Base-by-base conservation (phyloP, 371 early-diverging fungal genomes). In the Apophysomyces variabilis region DNA sequence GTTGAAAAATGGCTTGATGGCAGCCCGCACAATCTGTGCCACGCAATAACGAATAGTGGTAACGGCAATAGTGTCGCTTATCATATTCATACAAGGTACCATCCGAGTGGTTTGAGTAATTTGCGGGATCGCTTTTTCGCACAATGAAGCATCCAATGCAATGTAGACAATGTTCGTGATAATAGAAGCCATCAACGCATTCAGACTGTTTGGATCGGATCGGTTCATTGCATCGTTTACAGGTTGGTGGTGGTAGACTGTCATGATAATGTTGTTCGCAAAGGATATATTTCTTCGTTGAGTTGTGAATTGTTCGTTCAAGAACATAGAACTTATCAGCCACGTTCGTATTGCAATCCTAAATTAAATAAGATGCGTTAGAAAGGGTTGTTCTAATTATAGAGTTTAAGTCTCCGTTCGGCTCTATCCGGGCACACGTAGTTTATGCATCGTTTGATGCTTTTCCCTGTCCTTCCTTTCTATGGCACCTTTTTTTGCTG, bases 11-110 rank as follows among this genome's bases (percentile, higher is more conserved):
- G 18, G 94, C 93, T 58, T 90, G 92, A 65, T 88, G 80, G 71
- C 97, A 97, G 14, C 97, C 97, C 5, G 93, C 89, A 73, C 97
- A 97, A 67, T 88, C 90, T 41, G 88, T 85, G 39, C 95, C 94
- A 62, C 87, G 92, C 38, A 87, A 68, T 43, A 87, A 73, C 4
- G 95, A 94, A 75, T 93, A 97, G 73, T 96, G 96, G 65, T 89
- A 87, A 62, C 92, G 91, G 73, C 97, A 97, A 74, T 89, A 96
- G 7, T 95, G 89, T 60, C 89, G 82, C 39, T 88, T 88, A 47
- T 94, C 90, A 61, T 93, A 89, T 65, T 94, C 93, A 69, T 93
- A 96, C 74, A 94, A 95, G 4, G 89, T 88, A 67, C 94, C 95
- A 64, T 93, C 89, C 13, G 36, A 18, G 8, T 54, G 54, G 14